Base-by-base conservation (phyloP, 1,139 yeast genomes). In the Geotrichum armillariae region DNA sequence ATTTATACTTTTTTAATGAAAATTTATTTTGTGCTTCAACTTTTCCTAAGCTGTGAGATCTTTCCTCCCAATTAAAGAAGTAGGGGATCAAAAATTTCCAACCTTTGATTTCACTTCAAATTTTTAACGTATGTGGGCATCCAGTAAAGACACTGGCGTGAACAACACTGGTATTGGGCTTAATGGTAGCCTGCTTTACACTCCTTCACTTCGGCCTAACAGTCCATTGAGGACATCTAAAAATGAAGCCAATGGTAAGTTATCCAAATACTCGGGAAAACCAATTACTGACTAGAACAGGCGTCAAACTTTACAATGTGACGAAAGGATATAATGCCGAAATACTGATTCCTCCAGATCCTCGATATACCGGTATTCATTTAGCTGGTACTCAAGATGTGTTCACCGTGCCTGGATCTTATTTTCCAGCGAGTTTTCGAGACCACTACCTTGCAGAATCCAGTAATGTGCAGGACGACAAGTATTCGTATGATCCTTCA, bases 291-390 rank as follows among this genome's bases (percentile, higher is more conserved):
- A n/a, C n/a, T n/a, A n/a, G n/a, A 29, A 25, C 20, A 41, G 40
- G 38, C 11, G 23, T 49, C 8, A 29, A 35, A 8, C 44, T 49
- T 4, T 40, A 33, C 46, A 49, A 49, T 25, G 12, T 39, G 9
- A 38, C 52, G 2, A 43, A 39, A 14, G 52, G 52, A 17, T 44
- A 39, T 25, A 49, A 49, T 25, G 41, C 44, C 5, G 25, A 43
- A 27, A 34, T 46, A 6, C 14, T 49, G 20, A 27, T 49, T 9
- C 48, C 52, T 18, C 39, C 48, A 2, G 52, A 49, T 23, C 12
- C 29, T 5, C 39, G 49, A n/a, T 41, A 41, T 21, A n/a, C 14
- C 5, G 32, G n/a, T 2, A 16, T 21, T 21, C 21, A 41, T 33
- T 14, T 22, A 37, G 8, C 16, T 12, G 33, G 32, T 11, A 25